Evolutionary conservation across 2,329 filamentous ascomycete species (phyloP).

Genomic region (Paramyrothecium sp.): DNA sequence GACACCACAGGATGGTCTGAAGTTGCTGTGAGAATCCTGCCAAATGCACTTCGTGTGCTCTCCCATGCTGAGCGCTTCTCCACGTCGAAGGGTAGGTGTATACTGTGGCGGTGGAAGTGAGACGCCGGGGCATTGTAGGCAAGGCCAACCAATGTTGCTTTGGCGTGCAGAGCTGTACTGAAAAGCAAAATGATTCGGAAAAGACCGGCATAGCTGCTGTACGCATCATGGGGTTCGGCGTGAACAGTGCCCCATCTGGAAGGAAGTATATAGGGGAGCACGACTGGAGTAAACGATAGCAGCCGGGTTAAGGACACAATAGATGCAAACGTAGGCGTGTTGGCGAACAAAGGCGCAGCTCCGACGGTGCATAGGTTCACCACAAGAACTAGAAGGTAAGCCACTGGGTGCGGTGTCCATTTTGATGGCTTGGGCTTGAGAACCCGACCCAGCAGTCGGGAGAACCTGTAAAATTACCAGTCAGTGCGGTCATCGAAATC

Average conservation of each 20-base stretch:
- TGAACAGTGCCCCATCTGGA: slow-evolving; percentile 46
- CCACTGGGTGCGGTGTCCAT: slow-evolving; percentile 37
- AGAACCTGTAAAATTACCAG: slow-evolving; percentile 12
- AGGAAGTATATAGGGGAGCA: slow-evolving; percentile 46
- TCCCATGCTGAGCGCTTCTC: slow-evolving; percentile 42
- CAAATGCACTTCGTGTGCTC: slow-evolving; percentile 42
- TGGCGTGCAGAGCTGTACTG: slow-evolving; percentile 44
- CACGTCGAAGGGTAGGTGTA: slow-evolving; percentile 42
- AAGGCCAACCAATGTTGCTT: slow-evolving; percentile 40
- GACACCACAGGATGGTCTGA: slow-evolving; percentile 58
- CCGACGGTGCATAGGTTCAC: slow-evolving; percentile 34
- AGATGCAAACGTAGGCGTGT: slow-evolving; percentile 36
- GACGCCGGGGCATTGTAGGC: slow-evolving; percentile 45
- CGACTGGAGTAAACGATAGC: slow-evolving; percentile 44
- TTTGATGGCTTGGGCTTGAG: slow-evolving; percentile 39
- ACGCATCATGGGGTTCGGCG: slow-evolving; percentile 33
- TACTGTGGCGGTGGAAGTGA: slow-evolving; percentile 47
- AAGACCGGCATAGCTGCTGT: slow-evolving; percentile 39
- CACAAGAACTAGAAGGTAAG: slow-evolving; percentile 31
- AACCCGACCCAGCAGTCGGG: slow-evolving; percentile 24
- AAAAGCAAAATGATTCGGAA: slow-evolving; percentile 45
- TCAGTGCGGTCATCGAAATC: slow-evolving; percentile 3
- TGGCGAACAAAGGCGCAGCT: slow-evolving; percentile 37
- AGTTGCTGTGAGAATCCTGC: slow-evolving; percentile 46
- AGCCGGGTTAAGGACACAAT: slow-evolving; percentile 28